phyloP scores from a whole-genome alignment of 2,329 filamentous ascomycete species.

The Neonectria magnoliae region DNA sequence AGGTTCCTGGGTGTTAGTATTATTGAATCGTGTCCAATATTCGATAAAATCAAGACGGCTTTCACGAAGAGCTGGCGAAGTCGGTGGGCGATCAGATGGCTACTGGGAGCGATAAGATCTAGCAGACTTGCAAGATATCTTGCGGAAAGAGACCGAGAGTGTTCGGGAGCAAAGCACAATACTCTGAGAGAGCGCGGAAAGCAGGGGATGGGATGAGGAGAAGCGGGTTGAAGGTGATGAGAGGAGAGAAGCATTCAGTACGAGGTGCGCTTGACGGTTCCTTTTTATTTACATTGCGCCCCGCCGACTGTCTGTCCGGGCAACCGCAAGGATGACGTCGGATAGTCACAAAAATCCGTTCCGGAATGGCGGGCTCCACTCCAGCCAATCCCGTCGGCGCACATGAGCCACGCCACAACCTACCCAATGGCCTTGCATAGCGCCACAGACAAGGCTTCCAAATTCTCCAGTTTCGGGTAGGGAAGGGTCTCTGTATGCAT shows the following conservation, averaged over 20 bases:
- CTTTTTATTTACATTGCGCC: constrained; percentile 60
- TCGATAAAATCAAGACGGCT: constrained; percentile 59
- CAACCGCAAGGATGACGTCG: constrained; percentile 44
- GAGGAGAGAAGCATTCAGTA: constrained; percentile 35
- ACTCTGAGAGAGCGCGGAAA: constrained; percentile 28
- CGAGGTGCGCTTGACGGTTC: constrained; percentile 36
- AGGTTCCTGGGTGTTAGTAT: constrained; percentile 66
- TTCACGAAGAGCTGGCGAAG: constrained; percentile 54
- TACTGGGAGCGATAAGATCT: constrained; percentile 59
- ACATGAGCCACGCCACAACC: neutral
- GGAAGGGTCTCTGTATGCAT: constrained; percentile 34
- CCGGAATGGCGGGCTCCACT: constrained; percentile 25
- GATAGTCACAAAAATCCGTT: constrained; percentile 33
- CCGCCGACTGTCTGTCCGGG: constrained; percentile 49
- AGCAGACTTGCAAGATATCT: constrained; percentile 51
- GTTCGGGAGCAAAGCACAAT: constrained; percentile 37
- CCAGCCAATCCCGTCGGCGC: constrained; percentile 28
- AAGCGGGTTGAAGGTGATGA: constrained; percentile 13
- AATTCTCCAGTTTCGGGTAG: constrained; percentile 32
- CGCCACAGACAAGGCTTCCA: constrained; percentile 31
- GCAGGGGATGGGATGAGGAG: constrained; percentile 21
- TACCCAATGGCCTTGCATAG: constrained; percentile 22
- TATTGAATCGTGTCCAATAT: constrained; percentile 53
- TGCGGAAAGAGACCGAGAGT: constrained; percentile 38
- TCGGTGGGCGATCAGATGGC: constrained; percentile 61